Evolutionary conservation across 2,329 filamentous ascomycete genomes (phyloP), one percentile per base, ranked within the genome.

Genomic region (Pseudocercospora vitis): DNA sequence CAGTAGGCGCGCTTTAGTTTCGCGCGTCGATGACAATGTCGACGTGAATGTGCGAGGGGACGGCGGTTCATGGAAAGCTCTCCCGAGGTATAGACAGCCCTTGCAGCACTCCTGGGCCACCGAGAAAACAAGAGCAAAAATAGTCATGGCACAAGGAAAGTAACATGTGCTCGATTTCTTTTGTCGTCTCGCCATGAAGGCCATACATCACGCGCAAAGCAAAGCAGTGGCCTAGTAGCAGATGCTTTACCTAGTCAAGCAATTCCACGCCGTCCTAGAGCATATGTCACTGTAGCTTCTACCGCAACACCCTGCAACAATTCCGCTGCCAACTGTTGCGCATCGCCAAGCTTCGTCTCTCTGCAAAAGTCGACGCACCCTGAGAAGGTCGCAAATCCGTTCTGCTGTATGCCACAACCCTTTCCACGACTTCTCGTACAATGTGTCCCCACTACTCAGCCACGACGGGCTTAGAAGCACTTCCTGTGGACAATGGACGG

Each of bases 401-500:
- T 31, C 42, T 19, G 42, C 42, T 45, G 26, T 45, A 31, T 29
- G 42, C 42, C 42, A n/a, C 42, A 45, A 45, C 21, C 45, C 52
- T 50, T 56, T 53, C 55, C 47, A 44, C 37, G 49, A 60, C 53
- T 58, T 48, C 57, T 47, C 52, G 53, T 59, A 52, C 55, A 57
- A 63, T 55, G 57, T 50, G 50, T 35, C 48, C 53, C 45, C 57
- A 42, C 45, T 55, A 32, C 51, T 50, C 28, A 50, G 23, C 40
- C 47, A 56, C 46, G 21, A 56, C 56, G 58, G 63, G 66, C 87
- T 96, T 96, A 96, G 88, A 96, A 96, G 89, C 92, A 96, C 90
- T 96, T 97, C 87, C 91, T 89, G 88, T 97, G 92, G 73, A 97
- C 92, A 75, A 97, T 97, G 74, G 91, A 96, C 71, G 92, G 94